phyloP scores from a whole-genome alignment of 2,329 filamentous ascomycete species.

The Cadophora sp. region DNA sequence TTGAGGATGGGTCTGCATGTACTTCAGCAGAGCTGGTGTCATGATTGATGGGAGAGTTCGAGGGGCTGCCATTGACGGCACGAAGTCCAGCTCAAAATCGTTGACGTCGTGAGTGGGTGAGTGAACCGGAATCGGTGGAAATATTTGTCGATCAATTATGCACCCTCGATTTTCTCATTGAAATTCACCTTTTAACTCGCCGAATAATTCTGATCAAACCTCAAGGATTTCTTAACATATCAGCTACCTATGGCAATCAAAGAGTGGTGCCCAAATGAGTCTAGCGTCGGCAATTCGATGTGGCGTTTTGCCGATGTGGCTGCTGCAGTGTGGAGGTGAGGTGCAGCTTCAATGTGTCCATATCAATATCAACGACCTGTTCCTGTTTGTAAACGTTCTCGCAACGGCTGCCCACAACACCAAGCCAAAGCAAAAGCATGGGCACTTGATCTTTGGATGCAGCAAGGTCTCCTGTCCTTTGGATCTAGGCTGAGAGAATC shows the following conservation, averaged over 20 bases:
- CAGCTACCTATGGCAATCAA: background rate
- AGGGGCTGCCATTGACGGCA: background rate
- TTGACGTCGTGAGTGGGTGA: too few species aligned
- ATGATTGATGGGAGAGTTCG: constrained; percentile 41
- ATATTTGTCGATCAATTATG: too few species aligned
- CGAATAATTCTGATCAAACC: background rate
- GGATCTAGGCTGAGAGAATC: constrained; percentile 25
- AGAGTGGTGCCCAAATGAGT: background rate
- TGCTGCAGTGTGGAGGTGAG: background rate
- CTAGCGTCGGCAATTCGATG: background rate
- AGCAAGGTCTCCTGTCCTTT: constrained; percentile 29
- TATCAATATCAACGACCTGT: constrained; percentile 14
- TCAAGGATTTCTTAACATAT: background rate
- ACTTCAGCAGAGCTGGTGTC: constrained; percentile 51
- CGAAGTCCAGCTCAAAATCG: too few species aligned
- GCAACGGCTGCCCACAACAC: background rate
- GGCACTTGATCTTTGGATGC: constrained; percentile 30
- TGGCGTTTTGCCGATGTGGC: constrained; percentile 16
- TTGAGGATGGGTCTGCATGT: constrained; percentile 50
- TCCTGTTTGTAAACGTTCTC: constrained; percentile 10
- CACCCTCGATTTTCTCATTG: too few species aligned
- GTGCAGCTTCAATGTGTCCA: background rate
- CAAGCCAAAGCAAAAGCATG: constrained; percentile 29
- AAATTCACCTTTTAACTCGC: background rate
- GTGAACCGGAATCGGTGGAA: too few species aligned